Evolutionary conservation across 371 early-diverging fungal genomes (phyloP).

Genomic region (Lichtheimia ramosa): DNA sequence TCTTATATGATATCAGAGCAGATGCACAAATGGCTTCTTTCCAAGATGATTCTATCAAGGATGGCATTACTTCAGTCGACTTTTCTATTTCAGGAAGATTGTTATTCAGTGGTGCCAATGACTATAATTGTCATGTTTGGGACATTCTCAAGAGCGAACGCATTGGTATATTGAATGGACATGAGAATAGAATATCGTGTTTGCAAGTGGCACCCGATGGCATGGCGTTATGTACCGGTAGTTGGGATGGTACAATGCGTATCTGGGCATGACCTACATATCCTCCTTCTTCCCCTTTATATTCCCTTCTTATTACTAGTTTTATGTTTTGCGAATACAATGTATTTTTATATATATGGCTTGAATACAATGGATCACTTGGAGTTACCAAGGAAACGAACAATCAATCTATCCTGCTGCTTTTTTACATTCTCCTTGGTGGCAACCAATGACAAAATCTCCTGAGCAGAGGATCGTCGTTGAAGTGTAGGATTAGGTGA

Average conservation of each 20-base stretch:
- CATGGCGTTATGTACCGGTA: slow-evolving; percentile 95
- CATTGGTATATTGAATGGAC: slow-evolving; percentile 90
- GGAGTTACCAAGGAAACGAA: neutral
- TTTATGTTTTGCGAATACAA: slow-evolving; percentile 1
- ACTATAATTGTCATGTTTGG: slow-evolving; percentile 97
- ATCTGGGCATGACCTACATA: neutral
- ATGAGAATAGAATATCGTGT: slow-evolving; percentile 96
- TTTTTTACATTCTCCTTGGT: slow-evolving; percentile 3
- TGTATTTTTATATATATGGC: no score
- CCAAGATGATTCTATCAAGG: slow-evolving; percentile 92
- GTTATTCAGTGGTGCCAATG: slow-evolving; percentile 97
- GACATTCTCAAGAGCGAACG: slow-evolving; percentile 94
- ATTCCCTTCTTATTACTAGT: no score
- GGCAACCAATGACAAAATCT: slow-evolving; percentile 3
- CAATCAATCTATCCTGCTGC: neutral
- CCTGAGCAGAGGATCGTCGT: slow-evolving; percentile 14
- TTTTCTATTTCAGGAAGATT: slow-evolving; percentile 94
- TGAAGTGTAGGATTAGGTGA: slow-evolving; percentile 4
- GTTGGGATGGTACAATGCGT: slow-evolving; percentile 78
- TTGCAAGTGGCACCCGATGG: slow-evolving; percentile 93
- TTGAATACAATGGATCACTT: neutral
- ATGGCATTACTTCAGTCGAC: slow-evolving; percentile 95
- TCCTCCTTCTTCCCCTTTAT: neutral
- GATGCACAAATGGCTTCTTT: slow-evolving; percentile 95
- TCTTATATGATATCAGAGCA: slow-evolving; percentile 94